Base-by-base conservation (phyloP, 78 protist species). In the Bodo saltans region DNA sequence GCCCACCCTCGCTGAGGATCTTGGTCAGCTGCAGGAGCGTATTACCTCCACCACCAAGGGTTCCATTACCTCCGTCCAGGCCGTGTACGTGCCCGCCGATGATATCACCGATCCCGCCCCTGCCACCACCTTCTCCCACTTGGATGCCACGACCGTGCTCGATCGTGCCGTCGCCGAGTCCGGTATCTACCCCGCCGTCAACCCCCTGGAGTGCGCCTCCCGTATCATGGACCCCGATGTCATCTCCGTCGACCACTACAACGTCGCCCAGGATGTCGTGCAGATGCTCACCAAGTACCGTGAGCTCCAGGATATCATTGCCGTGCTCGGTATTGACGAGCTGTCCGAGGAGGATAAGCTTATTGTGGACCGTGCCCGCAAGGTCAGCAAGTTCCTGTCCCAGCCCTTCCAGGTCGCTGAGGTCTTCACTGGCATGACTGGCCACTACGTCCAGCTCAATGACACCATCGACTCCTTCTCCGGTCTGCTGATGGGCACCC, bases 61-160 rank as follows among this genome's bases (percentile, higher is more conserved):
- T 38, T 95, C 98, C 82, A 97, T 97, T 74, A 97, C 98, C 72
- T 96, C 99, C n/a, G 99, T 97, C 40, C 98, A 95, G 93, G 98
- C 99, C 82, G 93, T 97, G 73, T 97, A 97, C 93, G 99, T 97
- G 91, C 99, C 99, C 38, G 99, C 99, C 83, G 99, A 97, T 68
- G 99, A 97, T 90, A 83, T 97, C 72, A 96, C 99, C 71, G 99
- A 96, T 83, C 99, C 99, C 42, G 99, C 99, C 88, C 99, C 99
- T 68, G 98, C 98, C 84, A 97, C 99, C 84, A 96, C 99, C 83
- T 97, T 97, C 87, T 93, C 98, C 27, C 99, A 97, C 79, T 70
- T 97, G 74, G 99, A 97, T 83, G 99, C 99, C 78, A 97, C 98
- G 79, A 96, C 99, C 71, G 99, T 97, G 90, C 92, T 97, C 40